These are phyloP conservation scores for Fragaria nilgerrensis DNA, from an alignment of 306 rosid species.

Conservation along the genomic window DNA sequence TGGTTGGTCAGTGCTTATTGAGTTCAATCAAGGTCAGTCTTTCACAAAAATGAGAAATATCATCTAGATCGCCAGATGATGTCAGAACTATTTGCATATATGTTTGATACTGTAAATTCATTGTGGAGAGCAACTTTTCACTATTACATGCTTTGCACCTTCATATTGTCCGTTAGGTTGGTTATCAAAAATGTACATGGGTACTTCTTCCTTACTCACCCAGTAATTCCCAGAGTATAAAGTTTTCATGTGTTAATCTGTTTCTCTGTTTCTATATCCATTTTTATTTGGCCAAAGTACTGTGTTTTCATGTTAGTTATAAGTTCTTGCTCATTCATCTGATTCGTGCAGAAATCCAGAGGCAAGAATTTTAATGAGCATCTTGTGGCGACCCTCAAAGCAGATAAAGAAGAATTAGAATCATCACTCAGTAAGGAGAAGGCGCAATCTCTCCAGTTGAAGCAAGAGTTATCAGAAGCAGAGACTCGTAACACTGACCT, in stretches of 20 bases:
- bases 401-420: constrained; percentile 77
- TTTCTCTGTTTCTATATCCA: not conserved
- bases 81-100: not conserved
- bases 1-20: not conserved
- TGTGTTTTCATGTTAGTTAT: not conserved
- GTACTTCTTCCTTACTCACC: not conserved
- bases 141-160: not conserved
- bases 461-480: constrained; percentile 72
- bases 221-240: not conserved
- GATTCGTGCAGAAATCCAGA: constrained; percentile 57
- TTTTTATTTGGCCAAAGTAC: not conserved
- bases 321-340: constrained; percentile 13
- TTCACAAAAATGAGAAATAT: not conserved
- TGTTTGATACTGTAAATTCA: not conserved
- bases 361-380: constrained; percentile 44
- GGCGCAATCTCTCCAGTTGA: constrained; percentile 60
- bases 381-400: constrained; percentile 52
- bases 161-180: not conserved
- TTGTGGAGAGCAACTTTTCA: not conserved
- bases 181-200: not conserved
- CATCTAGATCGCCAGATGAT: not conserved
- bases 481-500: constrained; percentile 75
- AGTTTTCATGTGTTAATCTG: not conserved
- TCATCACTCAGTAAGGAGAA: constrained; percentile 69
- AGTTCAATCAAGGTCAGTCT: not conserved